These are phyloP conservation scores for Umbelopsis vinacea DNA, from an alignment of 192 early-diverging fungal species.

Conservation along the genomic window DNA sequence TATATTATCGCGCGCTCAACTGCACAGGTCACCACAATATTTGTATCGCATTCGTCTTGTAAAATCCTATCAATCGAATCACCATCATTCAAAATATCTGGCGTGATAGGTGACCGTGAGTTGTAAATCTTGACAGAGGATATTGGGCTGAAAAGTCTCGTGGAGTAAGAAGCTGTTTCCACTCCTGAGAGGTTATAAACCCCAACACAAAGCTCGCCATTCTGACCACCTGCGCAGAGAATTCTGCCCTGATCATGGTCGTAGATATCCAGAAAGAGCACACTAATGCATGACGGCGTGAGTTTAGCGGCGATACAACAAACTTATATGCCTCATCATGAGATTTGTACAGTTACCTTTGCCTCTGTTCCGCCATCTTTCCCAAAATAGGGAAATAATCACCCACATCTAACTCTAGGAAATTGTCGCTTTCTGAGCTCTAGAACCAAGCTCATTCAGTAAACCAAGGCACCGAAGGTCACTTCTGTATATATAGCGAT, in stretches of 20 bases:
- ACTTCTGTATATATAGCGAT: no score
- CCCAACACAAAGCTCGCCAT: conserved; percentile 39
- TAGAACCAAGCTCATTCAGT: neutral
- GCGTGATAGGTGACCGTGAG: conserved; percentile 15
- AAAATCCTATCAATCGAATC: neutral
- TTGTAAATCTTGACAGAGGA: conserved; percentile 41
- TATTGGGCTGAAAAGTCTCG: conserved; percentile 39
- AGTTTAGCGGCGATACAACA: no score
- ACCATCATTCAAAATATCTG: neutral
- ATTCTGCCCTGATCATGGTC: conserved; percentile 23
- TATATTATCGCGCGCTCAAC: conserved; percentile 59
- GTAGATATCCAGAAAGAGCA: conserved; percentile 38
- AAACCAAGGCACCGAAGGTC: neutral
- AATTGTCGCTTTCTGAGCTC: conserved; percentile 17
- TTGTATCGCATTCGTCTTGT: conserved; percentile 30
- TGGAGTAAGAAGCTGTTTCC: conserved; percentile 34
- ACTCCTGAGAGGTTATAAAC: conserved; percentile 31
- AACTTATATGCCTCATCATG: neutral
- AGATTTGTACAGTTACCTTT: conserved; percentile 13
- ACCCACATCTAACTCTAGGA: conserved; percentile 27
- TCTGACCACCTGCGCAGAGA: conserved; percentile 40
- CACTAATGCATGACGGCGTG: neutral
- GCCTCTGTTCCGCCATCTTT: conserved; percentile 27
- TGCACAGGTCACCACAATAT: conserved; percentile 60
- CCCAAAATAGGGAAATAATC: conserved; percentile 34